Evolutionary conservation across 495 filamentous ascomycete species (phyloP), one percentile per base, ranked within the genome.

Genomic region (Patellaria atrata): DNA sequence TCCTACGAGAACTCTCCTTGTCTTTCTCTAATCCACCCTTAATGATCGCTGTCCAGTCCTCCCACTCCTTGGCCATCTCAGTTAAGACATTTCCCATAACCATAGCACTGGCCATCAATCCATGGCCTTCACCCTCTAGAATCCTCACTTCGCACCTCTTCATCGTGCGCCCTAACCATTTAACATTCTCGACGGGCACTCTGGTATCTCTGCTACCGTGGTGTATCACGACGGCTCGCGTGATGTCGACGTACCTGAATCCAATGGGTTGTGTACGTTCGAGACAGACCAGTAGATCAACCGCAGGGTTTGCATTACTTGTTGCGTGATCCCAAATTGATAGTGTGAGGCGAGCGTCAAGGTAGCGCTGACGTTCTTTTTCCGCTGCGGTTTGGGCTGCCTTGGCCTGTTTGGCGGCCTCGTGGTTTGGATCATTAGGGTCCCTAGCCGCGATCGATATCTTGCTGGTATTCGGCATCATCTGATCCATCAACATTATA

Each of bases 241-340:
- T 89, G 44, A 96, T 94, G 51, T 99, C 89, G 12, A 92, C 85
- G 48, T 99, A 99, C 19, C 86, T 73, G 58, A 99, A 99, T 0
- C 89, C 89, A 46, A 99, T 94, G 0, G 81, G 75, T 44, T 91
- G 80, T 7, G 79, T 71, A 13, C 91, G 75, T 56, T 99, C 89
- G 10, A 99, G 61, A 51, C 89, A 99, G 8, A 93, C 80, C 2
- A 99, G 61, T 7, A 99, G 58, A 56, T 99, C 89, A 9, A 92
- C 78, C 1, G 87, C 85, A 1, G 89, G 91, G 53, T 99, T 96
- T 12, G 87, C 85, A 34, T 84, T 77, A 1, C 76, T 76, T 0
- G 86, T 94, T 6, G 91, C 82, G n/a, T 86, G 68, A 30, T 86
- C 79, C 89, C 89, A 99, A 40, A 93, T 94, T 7, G 77, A 75